Evolutionary conservation across 2,329 filamentous ascomycete species (phyloP), one percentile per base, ranked within the genome.

Genomic region (Fusarium torreyae): DNA sequence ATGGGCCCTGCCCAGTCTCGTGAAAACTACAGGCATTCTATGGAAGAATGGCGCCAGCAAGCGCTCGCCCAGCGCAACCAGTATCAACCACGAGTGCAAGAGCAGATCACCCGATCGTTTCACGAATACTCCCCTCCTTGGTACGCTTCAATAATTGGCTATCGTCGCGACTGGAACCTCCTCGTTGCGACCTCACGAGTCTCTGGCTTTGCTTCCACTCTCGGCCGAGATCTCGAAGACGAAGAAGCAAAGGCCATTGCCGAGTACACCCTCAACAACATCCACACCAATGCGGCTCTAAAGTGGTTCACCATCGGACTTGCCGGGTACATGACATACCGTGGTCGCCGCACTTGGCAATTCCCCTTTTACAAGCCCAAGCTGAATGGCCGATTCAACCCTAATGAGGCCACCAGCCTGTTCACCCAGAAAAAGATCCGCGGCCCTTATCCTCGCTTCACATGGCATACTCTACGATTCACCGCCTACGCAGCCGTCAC

Each of bases 191-290:
- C 76, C 33, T 68, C 68, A 2, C 71, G 74, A 5, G 71, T 77
- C 17, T 66, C 75, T 6, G 74, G 74, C 2, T 66, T 80, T 20
- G 75, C 76, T 17, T 69, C 75, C 17, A 74, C 71, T 10, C 74
- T 74, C 26, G 70, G 75, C 38, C 75, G 78, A 13, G 71, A 74
- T 9, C 72, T 81, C 15, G 77, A 74, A 38, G 79, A 82, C 51
- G 61, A 70, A n/a, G 80, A 82, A 66, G 76, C 78, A 13, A 75
- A 76, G 39, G 78, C 77, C 26, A 68, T 83, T 39, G 71, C 76
- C 15, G 77, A 79, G 60, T 74, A 80, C 62, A 75, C 76, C 24
- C 60, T 78, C 45, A 71, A 69, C 28, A 75, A 75, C 52, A 72
- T 80, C 22, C 71, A 76, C 44, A 78, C 73, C 36, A 78, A 77